Percentiles rank a stretch among this genome's conserved stretches.
These are phyloP conservation scores for Yueomyces sp. DNA, from an alignment of 805 yeast species.

Conservation along the genomic window DNA sequence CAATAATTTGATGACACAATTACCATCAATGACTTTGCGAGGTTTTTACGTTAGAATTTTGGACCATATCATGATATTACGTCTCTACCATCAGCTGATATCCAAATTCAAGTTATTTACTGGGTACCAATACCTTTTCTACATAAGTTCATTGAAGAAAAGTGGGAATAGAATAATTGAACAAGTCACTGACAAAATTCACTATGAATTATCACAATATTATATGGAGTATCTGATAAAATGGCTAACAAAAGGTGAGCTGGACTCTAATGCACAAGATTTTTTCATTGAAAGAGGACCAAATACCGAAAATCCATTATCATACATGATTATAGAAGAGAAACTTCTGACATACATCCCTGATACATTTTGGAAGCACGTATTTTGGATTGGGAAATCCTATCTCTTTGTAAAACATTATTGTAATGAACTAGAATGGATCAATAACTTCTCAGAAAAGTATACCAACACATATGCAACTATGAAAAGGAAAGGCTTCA, in stretches of 20 bases:
- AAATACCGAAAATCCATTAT: conserved; percentile 3
- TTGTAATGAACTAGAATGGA: conserved; percentile 62
- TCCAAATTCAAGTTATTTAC: conserved; percentile 19
- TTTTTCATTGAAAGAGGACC: conserved; percentile 37
- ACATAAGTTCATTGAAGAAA: conserved; percentile 34
- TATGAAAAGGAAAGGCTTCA: conserved; percentile 1
- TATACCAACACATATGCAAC: conserved; percentile 8
- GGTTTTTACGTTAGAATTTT: conserved; percentile 26
- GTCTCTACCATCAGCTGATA: conserved; percentile 40
- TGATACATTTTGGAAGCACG: conserved; percentile 27
- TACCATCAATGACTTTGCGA: conserved; percentile 18
- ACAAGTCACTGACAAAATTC: conserved; percentile 30
- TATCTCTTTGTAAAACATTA: conserved; percentile 46
- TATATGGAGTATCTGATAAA: conserved; percentile 43
- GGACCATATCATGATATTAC: conserved; percentile 40
- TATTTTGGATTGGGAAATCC: conserved; percentile 61
- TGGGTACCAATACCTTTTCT: conserved; percentile 43
- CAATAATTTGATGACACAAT: conserved; percentile 26
- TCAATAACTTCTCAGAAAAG: conserved; percentile 29
- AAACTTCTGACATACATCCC: conserved; percentile 30
- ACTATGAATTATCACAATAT: conserved; percentile 37
- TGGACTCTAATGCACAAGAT: conserved; percentile 41
- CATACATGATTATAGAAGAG: conserved; percentile 5
- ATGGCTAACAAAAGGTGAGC: conserved; percentile 62
- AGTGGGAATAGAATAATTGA: conserved; percentile 53